Conservation (phyloP, 2,329 filamentous ascomycete genomes). For the Pseudopithomyces maydicus region DNA sequence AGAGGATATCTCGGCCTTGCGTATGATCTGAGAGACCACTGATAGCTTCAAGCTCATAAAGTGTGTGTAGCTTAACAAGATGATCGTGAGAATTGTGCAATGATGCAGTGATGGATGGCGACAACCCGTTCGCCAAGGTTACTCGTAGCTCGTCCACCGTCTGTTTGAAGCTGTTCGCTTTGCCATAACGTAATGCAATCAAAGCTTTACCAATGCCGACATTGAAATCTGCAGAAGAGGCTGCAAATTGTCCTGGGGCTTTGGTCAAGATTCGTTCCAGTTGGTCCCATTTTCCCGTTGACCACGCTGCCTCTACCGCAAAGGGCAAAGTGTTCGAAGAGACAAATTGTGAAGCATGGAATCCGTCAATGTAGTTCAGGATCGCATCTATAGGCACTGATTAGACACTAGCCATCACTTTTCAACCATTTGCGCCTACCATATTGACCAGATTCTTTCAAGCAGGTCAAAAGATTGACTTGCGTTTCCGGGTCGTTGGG, state of each 20-base stretch:
- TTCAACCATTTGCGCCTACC: constrained; percentile 57
- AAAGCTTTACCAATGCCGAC: constrained; percentile 75
- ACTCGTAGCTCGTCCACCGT: constrained; percentile 70
- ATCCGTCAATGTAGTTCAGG: constrained; percentile 82
- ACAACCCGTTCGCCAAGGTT: constrained; percentile 74
- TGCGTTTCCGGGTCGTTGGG: constrained; percentile 80
- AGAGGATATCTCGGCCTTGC: constrained; percentile 40
- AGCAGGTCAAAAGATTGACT: constrained; percentile 80
- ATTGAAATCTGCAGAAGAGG: constrained; percentile 72
- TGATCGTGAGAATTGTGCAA: constrained; percentile 82
- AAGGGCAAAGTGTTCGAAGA: constrained; percentile 70
- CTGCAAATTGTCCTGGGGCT: constrained; percentile 47
- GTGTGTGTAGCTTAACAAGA: constrained; percentile 83
- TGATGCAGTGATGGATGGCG: constrained; percentile 76
- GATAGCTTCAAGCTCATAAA: constrained; percentile 86
- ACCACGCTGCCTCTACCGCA: constrained; percentile 90
- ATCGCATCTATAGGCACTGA: constrained; percentile 67
- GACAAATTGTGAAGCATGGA: constrained; percentile 54
- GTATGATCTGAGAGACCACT: constrained; percentile 49
- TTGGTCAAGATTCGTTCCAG: constrained; percentile 66
- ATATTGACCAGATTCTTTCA: constrained; percentile 95
- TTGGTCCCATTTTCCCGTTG: constrained; percentile 79
- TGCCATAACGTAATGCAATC: constrained; percentile 61
- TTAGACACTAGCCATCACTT: constrained; percentile 21
- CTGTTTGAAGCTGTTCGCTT: constrained; percentile 58